These are phyloP conservation scores for Neonectria faginata DNA, from an alignment of 2,329 filamentous ascomycete species.

Conservation along the genomic window DNA sequence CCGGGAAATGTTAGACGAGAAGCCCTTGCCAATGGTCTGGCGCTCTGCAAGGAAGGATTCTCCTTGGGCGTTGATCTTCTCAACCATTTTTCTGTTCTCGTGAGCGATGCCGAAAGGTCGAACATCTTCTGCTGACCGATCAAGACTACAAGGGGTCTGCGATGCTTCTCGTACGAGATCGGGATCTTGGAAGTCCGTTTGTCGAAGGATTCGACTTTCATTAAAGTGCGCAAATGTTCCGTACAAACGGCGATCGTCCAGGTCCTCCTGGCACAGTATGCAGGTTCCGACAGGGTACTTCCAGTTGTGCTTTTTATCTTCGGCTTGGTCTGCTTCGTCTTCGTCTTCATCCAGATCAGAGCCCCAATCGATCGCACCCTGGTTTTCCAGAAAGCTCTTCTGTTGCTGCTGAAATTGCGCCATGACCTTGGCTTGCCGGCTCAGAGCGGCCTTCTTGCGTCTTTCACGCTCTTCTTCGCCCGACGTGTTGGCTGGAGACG, in stretches of 20 bases:
- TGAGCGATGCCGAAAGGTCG: slow-evolving; percentile 92
- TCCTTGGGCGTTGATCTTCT: slow-evolving; percentile 80
- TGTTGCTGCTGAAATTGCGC: slow-evolving; percentile 98
- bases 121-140: slow-evolving; percentile 83
- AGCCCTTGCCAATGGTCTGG: slow-evolving; percentile 90
- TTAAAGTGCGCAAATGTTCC: slow-evolving; percentile 93
- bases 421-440: slow-evolving; percentile 94
- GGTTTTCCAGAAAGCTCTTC: slow-evolving; percentile 91
- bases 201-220: slow-evolving; percentile 85
- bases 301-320: slow-evolving; percentile 76
- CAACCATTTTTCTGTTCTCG: slow-evolving; percentile 82
- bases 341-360: slow-evolving; percentile 81
- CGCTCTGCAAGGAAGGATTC: slow-evolving; percentile 78
- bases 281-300: slow-evolving; percentile 94
- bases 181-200: slow-evolving; percentile 84
- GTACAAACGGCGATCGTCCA: slow-evolving; percentile 87
- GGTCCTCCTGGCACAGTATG: slow-evolving; percentile 96
- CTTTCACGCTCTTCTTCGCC: slow-evolving; percentile 80
- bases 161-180: slow-evolving; percentile 88
- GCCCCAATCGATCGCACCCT: slow-evolving; percentile 89
- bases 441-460: slow-evolving; percentile 91
- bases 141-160: slow-evolving; percentile 82
- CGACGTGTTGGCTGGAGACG: slow-evolving; percentile 78
- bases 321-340: slow-evolving; percentile 69
- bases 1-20: slow-evolving; percentile 74